Percentiles rank a stretch among this genome's conserved stretches.
Evolutionary conservation across 2,329 filamentous ascomycete species (phyloP).

Genomic region (Colletotrichum falcatum): DNA sequence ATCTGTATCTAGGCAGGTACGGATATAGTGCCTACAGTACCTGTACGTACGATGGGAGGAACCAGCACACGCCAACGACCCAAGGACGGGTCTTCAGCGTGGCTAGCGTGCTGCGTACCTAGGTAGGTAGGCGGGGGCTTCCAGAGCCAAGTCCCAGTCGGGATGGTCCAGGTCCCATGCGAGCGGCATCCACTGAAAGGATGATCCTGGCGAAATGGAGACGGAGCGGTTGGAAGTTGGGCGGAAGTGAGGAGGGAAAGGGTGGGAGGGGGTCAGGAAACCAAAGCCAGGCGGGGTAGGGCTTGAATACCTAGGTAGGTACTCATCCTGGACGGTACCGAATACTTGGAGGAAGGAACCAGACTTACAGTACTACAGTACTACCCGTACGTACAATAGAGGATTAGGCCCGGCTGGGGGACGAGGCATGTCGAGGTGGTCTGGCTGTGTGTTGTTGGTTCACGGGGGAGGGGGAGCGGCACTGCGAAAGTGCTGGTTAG

Average conservation of each 20-base stretch:
- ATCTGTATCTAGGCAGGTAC: too few relatives aligned
- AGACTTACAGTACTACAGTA: too few relatives aligned
- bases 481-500: conserved; percentile 16
- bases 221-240: conserved; percentile 7
- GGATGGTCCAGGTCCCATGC: conserved; percentile 24
- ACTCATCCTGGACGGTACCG: not conserved
- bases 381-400: not conserved
- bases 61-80: too few relatives aligned
- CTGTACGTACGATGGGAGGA: too few relatives aligned
- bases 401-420: not conserved
- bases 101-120: not conserved
- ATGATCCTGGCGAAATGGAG: conserved; percentile 10
- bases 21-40: too few relatives aligned
- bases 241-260: conserved; percentile 20
- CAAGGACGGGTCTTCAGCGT: conserved; percentile 15
- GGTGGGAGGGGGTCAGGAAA: not conserved
- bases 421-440: not conserved
- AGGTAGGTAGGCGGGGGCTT: conserved; percentile 6
- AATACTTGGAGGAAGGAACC: not conserved
- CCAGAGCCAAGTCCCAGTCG: conserved; percentile 23
- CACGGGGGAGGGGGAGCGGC: conserved; percentile 23
- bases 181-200: conserved; percentile 24
- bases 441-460: conserved; percentile 27
- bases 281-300: conserved; percentile 3
- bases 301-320: too few relatives aligned